A percentile compares a stretch with the other conserved stretches of the same genome.
These are phyloP conservation scores for Lyophyllum shimeji DNA, from an alignment of 768 basidiomycete species.

Conservation along the genomic window DNA sequence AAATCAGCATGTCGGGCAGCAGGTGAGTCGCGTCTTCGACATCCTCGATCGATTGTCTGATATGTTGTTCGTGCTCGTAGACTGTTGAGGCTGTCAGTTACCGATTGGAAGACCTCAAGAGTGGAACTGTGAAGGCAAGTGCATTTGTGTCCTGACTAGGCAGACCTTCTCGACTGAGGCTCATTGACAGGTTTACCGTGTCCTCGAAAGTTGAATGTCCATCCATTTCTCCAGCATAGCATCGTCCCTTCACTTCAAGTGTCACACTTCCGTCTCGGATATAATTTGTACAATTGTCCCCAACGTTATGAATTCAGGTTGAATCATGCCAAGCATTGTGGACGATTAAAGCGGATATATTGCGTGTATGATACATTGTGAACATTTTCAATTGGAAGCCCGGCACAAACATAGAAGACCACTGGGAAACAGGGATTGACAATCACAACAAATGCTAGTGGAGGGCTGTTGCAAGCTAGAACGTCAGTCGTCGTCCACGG, in stretches of 20 bases:
- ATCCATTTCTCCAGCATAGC: neutral
- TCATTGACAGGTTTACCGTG: slow-evolving; percentile 35
- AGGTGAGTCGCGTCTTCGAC: slow-evolving; percentile 47
- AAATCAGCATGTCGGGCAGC: slow-evolving; percentile 81
- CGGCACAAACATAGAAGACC: neutral
- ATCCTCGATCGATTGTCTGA: neutral
- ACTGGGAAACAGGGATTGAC: neutral
- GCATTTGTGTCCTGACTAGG: slow-evolving; percentile 3
- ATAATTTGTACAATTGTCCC: slow-evolving; percentile 1
- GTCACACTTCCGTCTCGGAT: neutral
- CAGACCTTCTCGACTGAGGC: neutral
- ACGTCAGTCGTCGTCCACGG: neutral
- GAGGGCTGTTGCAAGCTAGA: neutral
- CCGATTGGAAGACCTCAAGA: slow-evolving; percentile 86
- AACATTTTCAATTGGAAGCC: neutral
- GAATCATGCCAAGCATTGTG: neutral
- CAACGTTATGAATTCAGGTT: too few species aligned
- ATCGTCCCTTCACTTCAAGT: neutral
- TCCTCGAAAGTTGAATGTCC: slow-evolving; percentile 32
- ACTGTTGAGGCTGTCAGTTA: slow-evolving; percentile 82
- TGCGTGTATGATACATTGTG: neutral
- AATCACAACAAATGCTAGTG: neutral
- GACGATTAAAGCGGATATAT: neutral
- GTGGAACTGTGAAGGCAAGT: slow-evolving; percentile 73
- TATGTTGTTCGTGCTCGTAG: slow-evolving; percentile 19